Evolutionary conservation across 768 basidiomycete genomes (phyloP).

Genomic region (Amanita exitialis): DNA sequence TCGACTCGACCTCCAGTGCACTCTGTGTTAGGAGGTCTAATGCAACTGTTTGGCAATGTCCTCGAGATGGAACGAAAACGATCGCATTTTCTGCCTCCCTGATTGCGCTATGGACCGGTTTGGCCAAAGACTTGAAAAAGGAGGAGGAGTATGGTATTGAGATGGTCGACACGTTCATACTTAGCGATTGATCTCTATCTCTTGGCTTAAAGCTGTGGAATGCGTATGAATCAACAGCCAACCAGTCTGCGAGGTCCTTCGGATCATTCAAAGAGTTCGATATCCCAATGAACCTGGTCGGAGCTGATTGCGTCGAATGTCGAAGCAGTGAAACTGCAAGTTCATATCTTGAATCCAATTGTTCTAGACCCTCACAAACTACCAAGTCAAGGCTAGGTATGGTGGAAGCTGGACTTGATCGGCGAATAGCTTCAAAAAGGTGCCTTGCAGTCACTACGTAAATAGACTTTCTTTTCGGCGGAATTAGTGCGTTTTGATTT

Average conservation of each 20-base stretch:
- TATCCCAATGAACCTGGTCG: slow-evolving; percentile 70
- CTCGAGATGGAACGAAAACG: slow-evolving; percentile 82
- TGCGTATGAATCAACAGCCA: slow-evolving; percentile 53
- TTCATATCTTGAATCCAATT: slow-evolving; percentile 75
- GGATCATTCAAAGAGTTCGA: slow-evolving; percentile 76
- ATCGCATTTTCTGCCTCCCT: slow-evolving; percentile 46
- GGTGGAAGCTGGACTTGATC: slow-evolving; percentile 16
- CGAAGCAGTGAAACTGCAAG: slow-evolving; percentile 67
- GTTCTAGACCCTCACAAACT: slow-evolving; percentile 79
- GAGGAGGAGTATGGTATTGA: slow-evolving; percentile 80
- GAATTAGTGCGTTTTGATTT: slow-evolving; percentile 24
- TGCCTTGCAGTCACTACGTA: slow-evolving; percentile 46
- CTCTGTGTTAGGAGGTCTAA: slow-evolving; percentile 83
- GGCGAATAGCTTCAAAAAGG: slow-evolving; percentile 34
- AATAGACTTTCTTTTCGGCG: slow-evolving; percentile 33
- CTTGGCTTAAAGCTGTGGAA: slow-evolving; percentile 73
- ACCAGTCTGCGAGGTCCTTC: slow-evolving; percentile 73
- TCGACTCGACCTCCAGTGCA: slow-evolving; percentile 62
- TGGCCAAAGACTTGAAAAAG: slow-evolving; percentile 86
- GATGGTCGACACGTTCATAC: slow-evolving; percentile 63
- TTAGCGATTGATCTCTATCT: slow-evolving; percentile 75
- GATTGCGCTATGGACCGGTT: slow-evolving; percentile 78
- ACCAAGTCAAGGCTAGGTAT: slow-evolving; percentile 48
- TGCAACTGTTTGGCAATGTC: slow-evolving; percentile 65
- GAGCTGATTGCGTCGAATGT: slow-evolving; percentile 46